Evolutionary conservation across 192 early-diverging fungal species (phyloP).

Genomic region (Podila epigama): DNA sequence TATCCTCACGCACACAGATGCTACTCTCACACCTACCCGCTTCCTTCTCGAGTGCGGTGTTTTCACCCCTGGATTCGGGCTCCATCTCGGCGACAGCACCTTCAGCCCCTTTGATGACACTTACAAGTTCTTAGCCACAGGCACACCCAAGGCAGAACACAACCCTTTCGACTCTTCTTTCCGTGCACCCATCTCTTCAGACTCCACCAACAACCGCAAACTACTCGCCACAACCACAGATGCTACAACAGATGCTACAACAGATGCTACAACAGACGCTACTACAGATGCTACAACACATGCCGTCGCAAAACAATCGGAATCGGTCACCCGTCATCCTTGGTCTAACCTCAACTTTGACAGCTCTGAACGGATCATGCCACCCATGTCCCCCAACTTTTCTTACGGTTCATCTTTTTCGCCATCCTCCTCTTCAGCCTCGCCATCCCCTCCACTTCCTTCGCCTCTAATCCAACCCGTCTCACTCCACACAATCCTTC

Average conservation of each 20-base stretch:
- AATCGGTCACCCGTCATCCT: constrained; percentile 1
- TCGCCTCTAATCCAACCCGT: constrained; percentile 20
- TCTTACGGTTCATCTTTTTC: constrained; percentile 19
- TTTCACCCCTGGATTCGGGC: constrained; percentile 37
- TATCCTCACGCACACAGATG: constrained; percentile 6
- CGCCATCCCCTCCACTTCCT: not conserved
- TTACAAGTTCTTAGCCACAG: constrained; percentile 27
- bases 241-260: too few relatives aligned
- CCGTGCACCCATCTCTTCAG: constrained; percentile 8
- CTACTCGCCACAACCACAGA: too few relatives aligned
- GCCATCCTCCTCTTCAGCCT: constrained; percentile 3
- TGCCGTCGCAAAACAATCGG: not conserved
- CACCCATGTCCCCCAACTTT: constrained; percentile 26
- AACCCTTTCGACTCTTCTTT: constrained; percentile 45
- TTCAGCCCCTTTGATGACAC: constrained; percentile 42
- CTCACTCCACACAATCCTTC: not conserved
- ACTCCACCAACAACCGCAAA: not conserved
- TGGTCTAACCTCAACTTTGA: constrained; percentile 29
- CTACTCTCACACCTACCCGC: constrained; percentile 43
- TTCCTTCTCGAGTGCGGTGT: constrained; percentile 46
- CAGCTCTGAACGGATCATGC: constrained; percentile 14
- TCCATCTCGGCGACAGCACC: constrained; percentile 16
- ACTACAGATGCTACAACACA: not conserved
- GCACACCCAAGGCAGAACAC: constrained; percentile 26
- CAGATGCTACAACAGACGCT: not conserved